A percentile compares a stretch with the other conserved stretches of the same genome.
Conservation (phyloP, 768 basidiomycete genomes). For the Holtermannia corniformis region DNA sequence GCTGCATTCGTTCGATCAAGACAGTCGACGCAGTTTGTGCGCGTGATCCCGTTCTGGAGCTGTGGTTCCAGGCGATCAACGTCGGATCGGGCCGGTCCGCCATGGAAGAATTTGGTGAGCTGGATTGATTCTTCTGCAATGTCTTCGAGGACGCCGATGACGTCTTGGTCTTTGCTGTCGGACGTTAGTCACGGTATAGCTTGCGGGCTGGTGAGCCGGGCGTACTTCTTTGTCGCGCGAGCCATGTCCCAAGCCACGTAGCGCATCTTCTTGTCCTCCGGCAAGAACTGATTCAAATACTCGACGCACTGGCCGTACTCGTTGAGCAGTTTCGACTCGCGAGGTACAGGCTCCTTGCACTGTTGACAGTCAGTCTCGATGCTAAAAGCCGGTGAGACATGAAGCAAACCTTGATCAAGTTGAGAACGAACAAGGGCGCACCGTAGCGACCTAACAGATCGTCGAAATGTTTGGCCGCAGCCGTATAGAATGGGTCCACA, state of each 20-base stretch:
- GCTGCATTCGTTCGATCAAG: constrained; percentile 93
- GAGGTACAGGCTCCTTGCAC: constrained; percentile 47
- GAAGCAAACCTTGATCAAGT: constrained; percentile 80
- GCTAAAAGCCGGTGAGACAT: constrained; percentile 39
- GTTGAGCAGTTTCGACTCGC: constrained; percentile 80
- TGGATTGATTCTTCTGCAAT: constrained; percentile 87
- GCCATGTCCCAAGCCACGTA: constrained; percentile 97
- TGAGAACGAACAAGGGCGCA: constrained; percentile 76
- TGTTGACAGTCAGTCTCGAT: constrained; percentile 6
- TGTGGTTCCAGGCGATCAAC: constrained; percentile 43
- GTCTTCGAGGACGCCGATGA: constrained; percentile 89
- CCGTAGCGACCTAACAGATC: constrained; percentile 84
- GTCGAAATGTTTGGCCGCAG: constrained; percentile 87
- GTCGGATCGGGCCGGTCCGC: constrained; percentile 52
- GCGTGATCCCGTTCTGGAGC: constrained; percentile 82
- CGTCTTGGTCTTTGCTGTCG: constrained; percentile 83
- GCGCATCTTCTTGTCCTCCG: constrained; percentile 70
- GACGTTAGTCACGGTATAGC: constrained; percentile 1
- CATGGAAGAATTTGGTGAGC: constrained; percentile 89
- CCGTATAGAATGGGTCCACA: constrained; percentile 87
- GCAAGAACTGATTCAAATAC: constrained; percentile 93
- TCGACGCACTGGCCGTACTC: constrained; percentile 86
- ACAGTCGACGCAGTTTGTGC: constrained; percentile 96
- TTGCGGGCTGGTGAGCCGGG: background rate
- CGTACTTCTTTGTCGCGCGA: constrained; percentile 84